Conservation (phyloP, 805 yeast species). For the Candida gorgasii region DNA sequence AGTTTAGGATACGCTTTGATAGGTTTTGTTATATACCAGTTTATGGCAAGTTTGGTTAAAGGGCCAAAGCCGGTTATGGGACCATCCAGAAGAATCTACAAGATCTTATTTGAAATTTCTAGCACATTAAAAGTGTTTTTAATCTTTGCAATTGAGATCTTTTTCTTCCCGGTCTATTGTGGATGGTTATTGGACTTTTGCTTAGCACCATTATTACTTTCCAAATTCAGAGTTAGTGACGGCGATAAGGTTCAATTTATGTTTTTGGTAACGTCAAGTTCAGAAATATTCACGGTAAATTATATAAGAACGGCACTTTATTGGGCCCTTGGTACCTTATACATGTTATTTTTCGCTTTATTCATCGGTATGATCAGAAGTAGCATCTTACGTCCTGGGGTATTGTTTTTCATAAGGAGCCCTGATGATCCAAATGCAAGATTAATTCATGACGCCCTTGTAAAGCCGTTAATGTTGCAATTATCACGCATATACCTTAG, state of each 20-base stretch:
- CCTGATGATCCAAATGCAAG: conserved; percentile 93
- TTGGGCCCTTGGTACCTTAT: conserved; percentile 78
- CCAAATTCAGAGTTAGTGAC: conserved; percentile 6
- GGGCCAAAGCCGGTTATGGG: conserved; percentile 50
- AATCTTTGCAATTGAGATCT: conserved; percentile 74
- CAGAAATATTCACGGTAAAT: conserved; percentile 9
- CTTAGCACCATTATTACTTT: conserved; percentile 50
- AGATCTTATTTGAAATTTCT: conserved; percentile 52
- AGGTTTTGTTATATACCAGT: conserved; percentile 23
- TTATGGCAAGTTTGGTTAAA: conserved; percentile 31
- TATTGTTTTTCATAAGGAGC: conserved; percentile 84
- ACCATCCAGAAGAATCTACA: conserved; percentile 50
- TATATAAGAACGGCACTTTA: conserved; percentile 27
- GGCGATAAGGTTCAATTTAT: conserved; percentile 3
- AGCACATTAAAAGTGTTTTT: conserved; percentile 73
- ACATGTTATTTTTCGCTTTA: conserved; percentile 85
- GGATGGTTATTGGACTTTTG: conserved; percentile 77
- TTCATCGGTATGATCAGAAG: conserved; percentile 83
- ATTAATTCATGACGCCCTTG: conserved; percentile 82
- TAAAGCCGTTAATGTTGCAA: conserved; percentile 72
- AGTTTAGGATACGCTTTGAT: conserved; percentile 34
- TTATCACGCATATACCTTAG: conserved; percentile 70
- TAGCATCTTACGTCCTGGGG: conserved; percentile 80
- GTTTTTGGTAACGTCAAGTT: conserved; percentile 12
- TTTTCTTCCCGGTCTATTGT: conserved; percentile 84